Conservation (phyloP, 1,284 basidiomycete species). For the Cystobasidium slooffiae region DNA sequence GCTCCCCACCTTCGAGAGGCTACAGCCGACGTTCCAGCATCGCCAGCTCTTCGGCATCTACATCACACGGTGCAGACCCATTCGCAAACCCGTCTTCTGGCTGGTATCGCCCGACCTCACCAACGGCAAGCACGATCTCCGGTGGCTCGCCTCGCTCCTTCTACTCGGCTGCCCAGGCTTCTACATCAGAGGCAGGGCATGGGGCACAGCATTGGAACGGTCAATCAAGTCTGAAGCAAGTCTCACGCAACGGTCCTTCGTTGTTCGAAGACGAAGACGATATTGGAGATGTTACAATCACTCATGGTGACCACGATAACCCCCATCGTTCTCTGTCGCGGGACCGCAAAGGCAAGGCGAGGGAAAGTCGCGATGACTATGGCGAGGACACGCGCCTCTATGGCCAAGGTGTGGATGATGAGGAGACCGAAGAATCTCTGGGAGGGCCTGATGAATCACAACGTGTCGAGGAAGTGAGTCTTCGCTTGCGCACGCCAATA, state of each 20-base stretch:
- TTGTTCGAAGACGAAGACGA: constrained; percentile 16
- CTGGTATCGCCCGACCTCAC: constrained; percentile 19
- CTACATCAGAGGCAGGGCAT: constrained; percentile 22
- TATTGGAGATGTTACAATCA: constrained; percentile 36
- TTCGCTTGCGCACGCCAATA: neutral
- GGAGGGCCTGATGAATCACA: constrained; percentile 19
- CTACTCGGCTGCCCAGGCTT: constrained; percentile 34
- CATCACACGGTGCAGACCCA: constrained; percentile 9
- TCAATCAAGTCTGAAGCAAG: neutral
- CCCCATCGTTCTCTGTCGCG: constrained; percentile 3
- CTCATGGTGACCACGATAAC: constrained; percentile 9
- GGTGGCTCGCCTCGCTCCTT: constrained; percentile 38
- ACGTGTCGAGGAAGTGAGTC: constrained; percentile 31
- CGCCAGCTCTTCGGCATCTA: constrained; percentile 13
- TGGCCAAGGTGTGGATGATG: neutral
- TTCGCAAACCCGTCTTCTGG: constrained; percentile 13
- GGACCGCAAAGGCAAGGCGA: constrained; percentile 28
- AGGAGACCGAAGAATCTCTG: neutral
- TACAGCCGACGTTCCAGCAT: constrained; percentile 21
- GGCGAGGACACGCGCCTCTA: neutral
- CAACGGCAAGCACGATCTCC: constrained; percentile 21
- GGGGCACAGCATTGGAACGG: neutral
- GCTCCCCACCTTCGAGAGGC: constrained; percentile 60
- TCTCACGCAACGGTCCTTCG: neutral
- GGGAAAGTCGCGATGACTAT: neutral